Evolutionary conservation across 2,329 filamentous ascomycete genomes (phyloP).

Genomic region (Hawksworthiomyces lignivorus): DNA sequence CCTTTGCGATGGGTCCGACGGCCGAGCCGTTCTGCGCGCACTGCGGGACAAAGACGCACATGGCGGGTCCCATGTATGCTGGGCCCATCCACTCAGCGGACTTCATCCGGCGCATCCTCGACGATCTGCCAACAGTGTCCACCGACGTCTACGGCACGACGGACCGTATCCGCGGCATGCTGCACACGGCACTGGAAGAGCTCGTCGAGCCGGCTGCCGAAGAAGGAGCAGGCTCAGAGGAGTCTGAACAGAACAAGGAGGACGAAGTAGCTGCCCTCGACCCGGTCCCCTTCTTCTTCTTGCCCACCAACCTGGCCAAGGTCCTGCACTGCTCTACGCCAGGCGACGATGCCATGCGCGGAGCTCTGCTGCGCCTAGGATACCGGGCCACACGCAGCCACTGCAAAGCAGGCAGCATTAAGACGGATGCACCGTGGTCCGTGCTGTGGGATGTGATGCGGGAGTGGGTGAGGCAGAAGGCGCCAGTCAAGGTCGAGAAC

Average conservation of each 20-base stretch:
- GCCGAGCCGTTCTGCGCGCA: slow-evolving; percentile 64
- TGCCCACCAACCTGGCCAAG: slow-evolving; percentile 65
- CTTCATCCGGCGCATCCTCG: slow-evolving; percentile 74
- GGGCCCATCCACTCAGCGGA: slow-evolving; percentile 77
- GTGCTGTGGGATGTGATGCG: slow-evolving; percentile 90
- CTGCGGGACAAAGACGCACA: slow-evolving; percentile 78
- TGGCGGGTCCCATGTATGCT: slow-evolving; percentile 91
- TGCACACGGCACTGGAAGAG: slow-evolving; percentile 82
- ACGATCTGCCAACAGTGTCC: slow-evolving; percentile 60
- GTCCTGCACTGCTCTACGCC: slow-evolving; percentile 74
- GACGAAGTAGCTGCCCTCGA: slow-evolving; percentile 52
- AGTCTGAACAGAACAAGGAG: slow-evolving; percentile 11
- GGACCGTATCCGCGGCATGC: slow-evolving; percentile 80
- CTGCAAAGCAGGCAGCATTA: slow-evolving; percentile 81
- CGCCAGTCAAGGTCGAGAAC: slow-evolving; percentile 65
- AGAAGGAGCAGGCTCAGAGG: slow-evolving; percentile 28
- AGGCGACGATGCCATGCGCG: slow-evolving; percentile 68
- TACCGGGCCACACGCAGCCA: slow-evolving; percentile 82
- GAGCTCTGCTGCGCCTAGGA: slow-evolving; percentile 72
- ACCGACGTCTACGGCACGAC: slow-evolving; percentile 69
- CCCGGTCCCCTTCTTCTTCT: slow-evolving; percentile 78
- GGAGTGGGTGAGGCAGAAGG: slow-evolving; percentile 79
- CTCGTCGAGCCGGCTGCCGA: slow-evolving; percentile 21
- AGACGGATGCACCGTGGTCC: slow-evolving; percentile 86
- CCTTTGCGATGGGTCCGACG: slow-evolving; percentile 63